Evolutionary conservation across 164 flowering plant species (phyloP).

Genomic region (Liriodendron chinense): DNA sequence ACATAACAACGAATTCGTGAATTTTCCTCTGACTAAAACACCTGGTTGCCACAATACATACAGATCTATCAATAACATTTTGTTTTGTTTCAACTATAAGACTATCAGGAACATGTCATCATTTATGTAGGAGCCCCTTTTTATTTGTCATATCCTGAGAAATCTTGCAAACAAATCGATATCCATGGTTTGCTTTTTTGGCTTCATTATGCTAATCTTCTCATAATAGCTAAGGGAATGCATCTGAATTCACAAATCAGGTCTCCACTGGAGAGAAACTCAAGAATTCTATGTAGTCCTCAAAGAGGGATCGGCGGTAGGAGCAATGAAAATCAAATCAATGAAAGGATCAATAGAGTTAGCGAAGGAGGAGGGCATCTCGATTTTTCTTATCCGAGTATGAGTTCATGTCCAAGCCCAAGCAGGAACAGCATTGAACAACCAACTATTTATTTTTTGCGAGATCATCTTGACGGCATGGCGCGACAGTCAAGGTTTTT

Average conservation of each 20-base stretch:
- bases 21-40: not conserved
- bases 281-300: not conserved
- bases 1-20: not conserved
- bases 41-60: not conserved
- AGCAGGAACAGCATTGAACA: not conserved
- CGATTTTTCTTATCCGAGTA: constrained; percentile 7
- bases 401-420: constrained; percentile 10
- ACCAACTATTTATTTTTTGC: not conserved
- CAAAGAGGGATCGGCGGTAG: not conserved
- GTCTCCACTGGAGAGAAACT: not conserved
- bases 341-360: not conserved
- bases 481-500: not conserved
- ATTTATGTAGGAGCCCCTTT: not conserved
- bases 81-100: not conserved
- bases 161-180: not conserved
- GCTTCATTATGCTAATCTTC: not conserved
- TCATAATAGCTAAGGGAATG: too few relatives aligned
- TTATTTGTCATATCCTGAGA: not conserved
- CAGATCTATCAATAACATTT: not conserved
- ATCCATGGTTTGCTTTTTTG: not conserved
- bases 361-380: not conserved
- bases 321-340: not conserved
- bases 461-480: constrained; percentile 3
- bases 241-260: not conserved
- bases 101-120: not conserved